Conservation (phyloP, 345 rosid species). For the Linum tenue region DNA sequence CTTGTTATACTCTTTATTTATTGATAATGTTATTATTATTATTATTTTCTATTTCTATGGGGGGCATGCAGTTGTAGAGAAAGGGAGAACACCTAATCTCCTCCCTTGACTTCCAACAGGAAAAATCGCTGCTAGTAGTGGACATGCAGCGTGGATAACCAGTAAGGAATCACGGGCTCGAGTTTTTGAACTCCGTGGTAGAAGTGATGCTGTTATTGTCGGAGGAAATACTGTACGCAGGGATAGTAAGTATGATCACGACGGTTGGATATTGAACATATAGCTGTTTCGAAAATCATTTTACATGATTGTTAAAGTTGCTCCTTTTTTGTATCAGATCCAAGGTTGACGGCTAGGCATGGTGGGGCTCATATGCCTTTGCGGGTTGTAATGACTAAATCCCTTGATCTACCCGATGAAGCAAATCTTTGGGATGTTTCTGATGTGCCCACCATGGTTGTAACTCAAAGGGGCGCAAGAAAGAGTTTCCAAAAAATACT, state of each 20-base stretch:
- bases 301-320: neutral
- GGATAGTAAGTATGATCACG: slow-evolving; percentile 49
- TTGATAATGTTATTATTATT: neutral
- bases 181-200: slow-evolving; percentile 76
- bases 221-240: slow-evolving; percentile 87
- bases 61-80: too few relatives aligned
- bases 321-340: slow-evolving; percentile 41
- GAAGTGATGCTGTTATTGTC: slow-evolving; percentile 82
- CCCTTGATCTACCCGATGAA: slow-evolving; percentile 80
- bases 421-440: slow-evolving; percentile 86
- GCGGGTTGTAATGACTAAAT: slow-evolving; percentile 68
- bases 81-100: neutral
- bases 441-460: slow-evolving; percentile 70
- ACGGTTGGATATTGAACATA: neutral
- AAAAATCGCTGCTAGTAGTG: slow-evolving; percentile 86
- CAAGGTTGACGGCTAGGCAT: slow-evolving; percentile 79
- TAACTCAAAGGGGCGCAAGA: slow-evolving; percentile 88
- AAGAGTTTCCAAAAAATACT: slow-evolving; percentile 73
- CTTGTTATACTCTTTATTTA: neutral
- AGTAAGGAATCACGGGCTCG: slow-evolving; percentile 66
- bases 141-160: slow-evolving; percentile 95
- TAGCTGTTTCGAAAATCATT: neutral
- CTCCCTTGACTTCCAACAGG: slow-evolving; percentile 35
- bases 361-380: slow-evolving; percentile 84
- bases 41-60: neutral